phyloP scores from a whole-genome alignment of 345 rosid genomes.

The Eucalyptus albens region DNA sequence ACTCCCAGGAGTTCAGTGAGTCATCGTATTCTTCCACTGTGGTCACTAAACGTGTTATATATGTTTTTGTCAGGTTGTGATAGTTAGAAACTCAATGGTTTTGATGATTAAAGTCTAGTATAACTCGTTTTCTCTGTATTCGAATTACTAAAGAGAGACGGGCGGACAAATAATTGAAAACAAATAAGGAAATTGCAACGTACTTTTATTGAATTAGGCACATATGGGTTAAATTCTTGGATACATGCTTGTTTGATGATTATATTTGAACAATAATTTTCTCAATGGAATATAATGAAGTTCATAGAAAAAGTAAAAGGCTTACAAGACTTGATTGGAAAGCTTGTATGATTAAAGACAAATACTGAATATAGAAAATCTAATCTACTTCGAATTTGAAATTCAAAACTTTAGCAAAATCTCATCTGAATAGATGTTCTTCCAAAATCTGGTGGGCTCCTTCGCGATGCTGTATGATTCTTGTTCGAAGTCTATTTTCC shows the following conservation, averaged over 20 bases:
- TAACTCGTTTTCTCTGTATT: fast-evolving
- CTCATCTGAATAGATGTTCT: background rate
- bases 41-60: too few species aligned
- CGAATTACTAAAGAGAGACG: background rate
- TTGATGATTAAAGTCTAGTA: too few species aligned
- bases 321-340: background rate
- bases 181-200: background rate
- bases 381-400: background rate
- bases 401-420: background rate
- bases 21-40: background rate
- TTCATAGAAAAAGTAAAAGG: background rate
- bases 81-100: background rate
- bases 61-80: too few species aligned
- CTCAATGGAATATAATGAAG: background rate
- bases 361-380: background rate
- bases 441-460: background rate
- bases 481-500: background rate
- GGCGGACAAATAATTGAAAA: background rate
- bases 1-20: background rate
- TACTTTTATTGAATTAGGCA: background rate
- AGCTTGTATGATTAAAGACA: background rate
- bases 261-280: background rate
- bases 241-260: background rate
- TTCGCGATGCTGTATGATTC: background rate
- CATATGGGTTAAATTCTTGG: background rate